phyloP scores from a whole-genome alignment of 2,329 filamentous ascomycete species.

The Clonostachys rosea region DNA sequence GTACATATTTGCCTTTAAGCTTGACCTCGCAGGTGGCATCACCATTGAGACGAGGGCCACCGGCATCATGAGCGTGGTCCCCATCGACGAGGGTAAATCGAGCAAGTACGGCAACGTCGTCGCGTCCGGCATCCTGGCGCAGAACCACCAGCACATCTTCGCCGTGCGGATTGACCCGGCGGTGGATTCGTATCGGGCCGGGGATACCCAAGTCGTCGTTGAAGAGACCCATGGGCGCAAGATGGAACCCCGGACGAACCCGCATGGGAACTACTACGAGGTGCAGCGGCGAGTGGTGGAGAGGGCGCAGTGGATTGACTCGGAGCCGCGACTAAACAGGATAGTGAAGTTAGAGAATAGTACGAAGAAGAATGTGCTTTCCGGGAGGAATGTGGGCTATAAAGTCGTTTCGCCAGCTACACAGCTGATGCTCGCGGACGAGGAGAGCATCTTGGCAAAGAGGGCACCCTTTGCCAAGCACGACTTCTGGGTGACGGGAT shows the following conservation, averaged over 20 bases:
- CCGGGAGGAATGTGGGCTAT: conserved; percentile 43
- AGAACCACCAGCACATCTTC: conserved; percentile 70
- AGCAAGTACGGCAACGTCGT: conserved; percentile 57
- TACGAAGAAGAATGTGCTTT: conserved; percentile 36
- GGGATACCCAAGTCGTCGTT: conserved; percentile 41
- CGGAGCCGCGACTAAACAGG: conserved; percentile 47
- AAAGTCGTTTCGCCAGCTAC: conserved; percentile 39
- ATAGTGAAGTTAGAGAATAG: conserved; percentile 43
- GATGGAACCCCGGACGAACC: conserved; percentile 48
- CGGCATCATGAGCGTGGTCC: conserved; percentile 57
- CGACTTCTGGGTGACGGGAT: conserved; percentile 42
- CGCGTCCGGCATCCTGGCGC: conserved; percentile 57
- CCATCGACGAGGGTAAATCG: conserved; percentile 50
- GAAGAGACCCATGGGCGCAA: conserved; percentile 28
- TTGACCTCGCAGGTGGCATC: conserved; percentile 59
- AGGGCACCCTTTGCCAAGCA: conserved; percentile 40
- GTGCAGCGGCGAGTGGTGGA: conserved; percentile 42
- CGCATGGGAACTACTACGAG: conserved; percentile 56
- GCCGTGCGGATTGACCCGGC: conserved; percentile 60
- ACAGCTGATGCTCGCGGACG: conserved; percentile 40
- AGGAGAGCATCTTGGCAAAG: conserved; percentile 31
- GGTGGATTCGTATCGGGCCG: conserved; percentile 42
- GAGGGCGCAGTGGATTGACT: conserved; percentile 41
- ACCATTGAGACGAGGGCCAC: conserved; percentile 61
- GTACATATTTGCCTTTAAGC: conserved; percentile 48